These are phyloP conservation scores for Globisporangium heterothallicum DNA, from an alignment of 352 stramenopile genomes.

Conservation along the genomic window DNA sequence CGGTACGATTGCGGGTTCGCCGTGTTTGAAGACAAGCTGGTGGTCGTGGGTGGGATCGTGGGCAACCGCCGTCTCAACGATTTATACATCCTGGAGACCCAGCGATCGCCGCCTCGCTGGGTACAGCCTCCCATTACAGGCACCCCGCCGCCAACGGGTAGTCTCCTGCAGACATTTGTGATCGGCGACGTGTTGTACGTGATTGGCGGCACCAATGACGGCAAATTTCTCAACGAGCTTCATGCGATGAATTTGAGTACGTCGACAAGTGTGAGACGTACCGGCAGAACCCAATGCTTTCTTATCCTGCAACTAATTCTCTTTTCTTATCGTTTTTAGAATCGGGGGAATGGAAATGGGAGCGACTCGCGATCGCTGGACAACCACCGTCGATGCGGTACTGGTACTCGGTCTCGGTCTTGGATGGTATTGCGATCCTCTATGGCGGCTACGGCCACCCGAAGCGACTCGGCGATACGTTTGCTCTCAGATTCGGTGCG, in stretches of 20 bases:
- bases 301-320: background rate
- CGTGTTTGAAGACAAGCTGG: conserved; percentile 29
- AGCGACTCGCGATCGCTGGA: conserved; percentile 37
- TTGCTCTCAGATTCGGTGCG: conserved; percentile 49
- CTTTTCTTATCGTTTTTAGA: conserved; percentile 14
- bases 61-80: conserved; percentile 52
- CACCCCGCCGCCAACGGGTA: conserved; percentile 29
- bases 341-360: conserved; percentile 40
- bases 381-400: conserved; percentile 51
- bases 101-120: conserved; percentile 21
- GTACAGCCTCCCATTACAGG: conserved; percentile 28
- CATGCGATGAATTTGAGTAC: conserved; percentile 45
- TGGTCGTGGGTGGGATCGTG: conserved; percentile 60
- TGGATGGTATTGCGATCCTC: conserved; percentile 39
- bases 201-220: conserved; percentile 51
- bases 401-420: conserved; percentile 47
- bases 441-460: conserved; percentile 55
- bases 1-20: conserved; percentile 55
- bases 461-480: conserved; percentile 41
- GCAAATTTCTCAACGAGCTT: conserved; percentile 54
- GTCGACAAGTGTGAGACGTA: conserved; percentile 18
- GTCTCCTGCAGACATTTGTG: conserved; percentile 50
- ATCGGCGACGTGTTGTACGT: conserved; percentile 40
- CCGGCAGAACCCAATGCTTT: no score
- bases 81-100: conserved; percentile 37